phyloP scores from a whole-genome alignment of 2,329 filamentous ascomycete genomes.

The Phialemoniopsis sp. region DNA sequence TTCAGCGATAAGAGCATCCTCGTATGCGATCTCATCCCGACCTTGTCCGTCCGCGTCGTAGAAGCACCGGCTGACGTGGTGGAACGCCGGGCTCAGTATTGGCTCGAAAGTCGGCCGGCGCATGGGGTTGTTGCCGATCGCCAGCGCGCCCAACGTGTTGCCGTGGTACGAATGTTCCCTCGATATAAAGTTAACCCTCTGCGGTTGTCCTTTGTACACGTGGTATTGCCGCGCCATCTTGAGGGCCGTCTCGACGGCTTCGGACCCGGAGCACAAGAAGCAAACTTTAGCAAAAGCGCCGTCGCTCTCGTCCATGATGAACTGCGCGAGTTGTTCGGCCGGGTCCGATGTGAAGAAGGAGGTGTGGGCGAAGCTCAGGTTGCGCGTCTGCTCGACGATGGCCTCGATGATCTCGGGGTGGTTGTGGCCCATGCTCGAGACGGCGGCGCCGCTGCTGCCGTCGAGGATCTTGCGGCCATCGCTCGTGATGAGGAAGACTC shows the following conservation, averaged over 20 bases:
- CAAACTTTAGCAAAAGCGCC: slow-evolving; percentile 1
- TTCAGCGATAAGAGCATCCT: too few relatives aligned
- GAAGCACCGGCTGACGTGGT: too few relatives aligned
- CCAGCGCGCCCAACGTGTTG: slow-evolving; percentile 59
- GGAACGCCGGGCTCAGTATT: slow-evolving; percentile 55
- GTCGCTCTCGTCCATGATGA: neutral
- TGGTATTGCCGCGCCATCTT: slow-evolving; percentile 67
- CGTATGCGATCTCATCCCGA: slow-evolving; percentile 51
- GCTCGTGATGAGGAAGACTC: too few relatives aligned
- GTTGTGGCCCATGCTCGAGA: slow-evolving; percentile 67
- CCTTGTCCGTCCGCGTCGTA: slow-evolving; percentile 56
- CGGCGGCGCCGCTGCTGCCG: slow-evolving; percentile 68
- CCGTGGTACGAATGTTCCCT: slow-evolving; percentile 67
- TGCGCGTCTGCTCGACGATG: slow-evolving; percentile 44
- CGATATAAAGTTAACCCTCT: slow-evolving; percentile 58
- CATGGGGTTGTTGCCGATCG: slow-evolving; percentile 54
- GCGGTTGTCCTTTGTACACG: slow-evolving; percentile 46
- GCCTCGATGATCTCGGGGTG: slow-evolving; percentile 56
- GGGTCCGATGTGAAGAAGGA: neutral
- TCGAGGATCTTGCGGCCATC: slow-evolving; percentile 61
- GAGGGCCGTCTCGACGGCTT: slow-evolving; percentile 64
- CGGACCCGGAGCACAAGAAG: slow-evolving; percentile 47
- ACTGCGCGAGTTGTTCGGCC: neutral
- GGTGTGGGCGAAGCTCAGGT: slow-evolving; percentile 27
- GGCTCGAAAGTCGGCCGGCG: slow-evolving; percentile 54